These are phyloP conservation scores for Globisporangium parvum DNA, from an alignment of 352 stramenopile genomes.

Conservation along the genomic window DNA sequence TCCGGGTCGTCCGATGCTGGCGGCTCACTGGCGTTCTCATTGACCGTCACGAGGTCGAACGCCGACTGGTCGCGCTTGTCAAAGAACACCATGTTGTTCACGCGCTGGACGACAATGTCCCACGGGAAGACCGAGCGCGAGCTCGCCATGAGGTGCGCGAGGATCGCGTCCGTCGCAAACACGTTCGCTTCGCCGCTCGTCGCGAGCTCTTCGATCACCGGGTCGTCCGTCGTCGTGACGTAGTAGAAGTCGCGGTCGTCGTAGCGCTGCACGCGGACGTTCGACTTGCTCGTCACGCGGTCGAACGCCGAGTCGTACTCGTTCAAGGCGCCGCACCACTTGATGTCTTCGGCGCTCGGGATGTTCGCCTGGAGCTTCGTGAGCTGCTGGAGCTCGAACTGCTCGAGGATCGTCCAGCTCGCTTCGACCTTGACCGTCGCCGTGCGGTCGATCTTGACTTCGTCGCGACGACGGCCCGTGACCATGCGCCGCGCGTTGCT, in stretches of 20 bases:
- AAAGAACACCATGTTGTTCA: constrained; percentile 96
- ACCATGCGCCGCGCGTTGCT: constrained; percentile 73
- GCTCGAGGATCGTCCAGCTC: constrained; percentile 92
- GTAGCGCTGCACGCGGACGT: constrained; percentile 69
- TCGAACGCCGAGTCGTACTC: constrained; percentile 95
- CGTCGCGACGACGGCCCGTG: constrained; percentile 53
- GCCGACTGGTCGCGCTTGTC: constrained; percentile 94
- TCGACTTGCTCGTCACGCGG: constrained; percentile 86
- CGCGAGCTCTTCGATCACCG: constrained; percentile 92
- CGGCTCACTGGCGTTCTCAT: constrained; percentile 93
- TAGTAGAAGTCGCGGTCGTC: constrained; percentile 95
- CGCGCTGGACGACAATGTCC: constrained; percentile 93
- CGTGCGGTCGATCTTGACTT: constrained; percentile 75
- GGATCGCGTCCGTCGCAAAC: constrained; percentile 96
- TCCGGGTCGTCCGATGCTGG: constrained; percentile 81
- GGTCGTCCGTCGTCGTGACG: constrained; percentile 96
- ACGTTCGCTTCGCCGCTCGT: constrained; percentile 90
- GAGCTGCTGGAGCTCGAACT: constrained; percentile 95
- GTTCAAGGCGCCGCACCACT: constrained; percentile 93
- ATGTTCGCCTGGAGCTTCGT: constrained; percentile 92
- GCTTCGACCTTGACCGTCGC: constrained; percentile 88
- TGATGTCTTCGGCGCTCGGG: constrained; percentile 84
- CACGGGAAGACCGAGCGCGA: constrained; percentile 95
- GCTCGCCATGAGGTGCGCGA: constrained; percentile 96
- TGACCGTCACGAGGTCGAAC: constrained; percentile 94